These are phyloP conservation scores for Fusarium vanettenii DNA, from an alignment of 2,329 filamentous ascomycete species.

Conservation along the genomic window DNA sequence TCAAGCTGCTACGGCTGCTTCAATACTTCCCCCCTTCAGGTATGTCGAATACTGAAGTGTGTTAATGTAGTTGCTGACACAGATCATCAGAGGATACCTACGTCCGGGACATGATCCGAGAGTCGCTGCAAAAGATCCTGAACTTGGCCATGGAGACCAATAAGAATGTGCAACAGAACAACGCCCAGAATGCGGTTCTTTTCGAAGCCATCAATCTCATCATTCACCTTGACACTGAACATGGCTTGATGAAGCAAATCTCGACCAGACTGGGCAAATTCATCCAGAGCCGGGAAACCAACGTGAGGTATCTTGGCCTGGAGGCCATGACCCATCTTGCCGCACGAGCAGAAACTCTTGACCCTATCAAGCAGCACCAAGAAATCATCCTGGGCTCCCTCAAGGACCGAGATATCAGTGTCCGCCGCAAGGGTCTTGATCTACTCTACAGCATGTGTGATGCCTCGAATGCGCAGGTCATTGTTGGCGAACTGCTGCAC, in stretches of 20 bases:
- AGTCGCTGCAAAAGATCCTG: slow-evolving; percentile 90
- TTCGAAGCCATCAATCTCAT: slow-evolving; percentile 99
- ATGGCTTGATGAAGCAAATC: slow-evolving; percentile 95
- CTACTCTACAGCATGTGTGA: slow-evolving; percentile 99
- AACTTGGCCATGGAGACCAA: slow-evolving; percentile 92
- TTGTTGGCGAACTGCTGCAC: slow-evolving; percentile 92
- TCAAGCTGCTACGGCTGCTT: slow-evolving; percentile 89
- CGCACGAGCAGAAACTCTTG: slow-evolving; percentile 90
- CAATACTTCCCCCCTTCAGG: slow-evolving; percentile 97
- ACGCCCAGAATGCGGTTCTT: slow-evolving; percentile 96
- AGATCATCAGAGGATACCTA: slow-evolving; percentile 83
- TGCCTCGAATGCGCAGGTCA: slow-evolving; percentile 89
- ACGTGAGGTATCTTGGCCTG: slow-evolving; percentile 93
- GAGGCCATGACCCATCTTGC: slow-evolving; percentile 99
- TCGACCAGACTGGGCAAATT: slow-evolving; percentile 92
- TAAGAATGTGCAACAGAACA: slow-evolving; percentile 99
- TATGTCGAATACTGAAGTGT: slow-evolving; percentile 55
- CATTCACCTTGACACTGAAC: slow-evolving; percentile 96
- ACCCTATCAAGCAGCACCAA: slow-evolving; percentile 98
- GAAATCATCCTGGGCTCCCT: slow-evolving; percentile 94
- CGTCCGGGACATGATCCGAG: slow-evolving; percentile 89
- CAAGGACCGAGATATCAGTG: slow-evolving; percentile 96
- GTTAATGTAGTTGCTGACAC: slow-evolving; percentile 5
- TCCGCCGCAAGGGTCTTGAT: slow-evolving; percentile 94
- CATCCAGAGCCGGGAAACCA: slow-evolving; percentile 96